Evolutionary conservation across 176 grass and related monocot genomes (phyloP).

Genomic region (Oryza rufipogon): DNA sequence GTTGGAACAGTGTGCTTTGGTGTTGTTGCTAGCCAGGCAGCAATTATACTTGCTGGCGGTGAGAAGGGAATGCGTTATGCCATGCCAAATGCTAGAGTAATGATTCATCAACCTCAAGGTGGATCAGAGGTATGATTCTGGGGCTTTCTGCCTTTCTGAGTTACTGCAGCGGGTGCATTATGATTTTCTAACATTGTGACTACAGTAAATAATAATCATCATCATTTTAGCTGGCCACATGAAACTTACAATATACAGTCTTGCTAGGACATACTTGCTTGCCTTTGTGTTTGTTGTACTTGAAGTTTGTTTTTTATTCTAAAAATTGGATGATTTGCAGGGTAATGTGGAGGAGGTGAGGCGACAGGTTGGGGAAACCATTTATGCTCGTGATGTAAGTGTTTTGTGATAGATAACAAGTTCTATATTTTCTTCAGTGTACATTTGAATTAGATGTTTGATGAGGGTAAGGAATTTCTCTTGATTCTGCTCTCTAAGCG

Average conservation of each 20-base stretch:
- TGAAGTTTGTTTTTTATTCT: constrained; percentile 35
- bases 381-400: constrained; percentile 80
- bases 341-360: constrained; percentile 78
- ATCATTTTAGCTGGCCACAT: not conserved
- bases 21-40: constrained; percentile 87
- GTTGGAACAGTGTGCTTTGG: constrained; percentile 93
- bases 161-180: not conserved
- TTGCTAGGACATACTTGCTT: not conserved
- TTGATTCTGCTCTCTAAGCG: constrained; percentile 31
- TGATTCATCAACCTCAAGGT: constrained; percentile 98
- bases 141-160: not conserved
- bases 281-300: not conserved
- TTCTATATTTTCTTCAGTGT: constrained; percentile 15
- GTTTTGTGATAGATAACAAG: not conserved
- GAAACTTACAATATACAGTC: constrained; percentile 1
- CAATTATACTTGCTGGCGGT: constrained; percentile 87
- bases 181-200: not conserved
- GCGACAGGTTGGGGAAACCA: constrained; percentile 72
- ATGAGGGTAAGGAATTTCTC: not conserved
- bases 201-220: not conserved
- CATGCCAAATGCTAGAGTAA: constrained; percentile 96
- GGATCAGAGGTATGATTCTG: constrained; percentile 68
- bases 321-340: constrained; percentile 37
- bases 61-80: constrained; percentile 97
- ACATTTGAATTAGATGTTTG: constrained; percentile 1